A percentile compares a stretch with the other conserved stretches of the same genome.
Evolutionary conservation across 768 basidiomycete species (phyloP).

Genomic region (Xerocomellus dryophilus): DNA sequence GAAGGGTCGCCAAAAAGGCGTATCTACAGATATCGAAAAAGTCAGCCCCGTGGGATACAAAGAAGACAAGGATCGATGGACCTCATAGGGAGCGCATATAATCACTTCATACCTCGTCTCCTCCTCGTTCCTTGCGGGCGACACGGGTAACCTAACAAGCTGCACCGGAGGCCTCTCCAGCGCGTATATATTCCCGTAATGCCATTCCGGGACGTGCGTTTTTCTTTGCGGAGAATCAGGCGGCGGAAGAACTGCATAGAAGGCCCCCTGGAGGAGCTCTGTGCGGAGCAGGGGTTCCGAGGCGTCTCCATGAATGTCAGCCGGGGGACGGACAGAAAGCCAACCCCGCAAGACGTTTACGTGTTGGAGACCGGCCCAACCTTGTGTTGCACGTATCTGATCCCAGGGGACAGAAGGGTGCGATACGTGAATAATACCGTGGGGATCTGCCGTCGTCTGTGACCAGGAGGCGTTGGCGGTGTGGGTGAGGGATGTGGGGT

Average conservation of each 20-base stretch:
- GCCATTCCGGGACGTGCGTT: constrained; percentile 52
- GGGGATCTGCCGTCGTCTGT: constrained; percentile 36
- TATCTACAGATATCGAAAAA: constrained; percentile 46
- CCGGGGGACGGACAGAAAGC: constrained; percentile 54
- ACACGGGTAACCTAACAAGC: constrained; percentile 46
- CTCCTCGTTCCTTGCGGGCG: constrained; percentile 33
- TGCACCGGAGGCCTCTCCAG: constrained; percentile 53
- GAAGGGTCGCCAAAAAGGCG: constrained; percentile 79
- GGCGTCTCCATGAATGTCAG: not conserved
- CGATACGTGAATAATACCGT: constrained; percentile 56
- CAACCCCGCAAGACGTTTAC: constrained; percentile 66
- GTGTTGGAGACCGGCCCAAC: constrained; percentile 86
- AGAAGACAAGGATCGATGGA: constrained; percentile 17
- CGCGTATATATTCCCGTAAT: constrained; percentile 83
- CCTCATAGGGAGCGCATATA: constrained; percentile 84
- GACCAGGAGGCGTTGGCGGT: constrained; percentile 55
- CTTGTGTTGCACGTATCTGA: constrained; percentile 68
- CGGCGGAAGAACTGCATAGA: constrained; percentile 64
- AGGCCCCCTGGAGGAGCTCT: constrained; percentile 68
- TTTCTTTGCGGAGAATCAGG: constrained; percentile 28
- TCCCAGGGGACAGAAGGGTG: constrained; percentile 67
- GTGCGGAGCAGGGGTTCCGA: constrained; percentile 50
- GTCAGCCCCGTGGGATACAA: not conserved
- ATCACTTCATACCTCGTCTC: constrained; percentile 65
- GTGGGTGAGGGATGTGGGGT: constrained; percentile 54